Base-by-base conservation (phyloP, 2,329 filamentous ascomycete species). In the Mycocentrospora acerina region DNA sequence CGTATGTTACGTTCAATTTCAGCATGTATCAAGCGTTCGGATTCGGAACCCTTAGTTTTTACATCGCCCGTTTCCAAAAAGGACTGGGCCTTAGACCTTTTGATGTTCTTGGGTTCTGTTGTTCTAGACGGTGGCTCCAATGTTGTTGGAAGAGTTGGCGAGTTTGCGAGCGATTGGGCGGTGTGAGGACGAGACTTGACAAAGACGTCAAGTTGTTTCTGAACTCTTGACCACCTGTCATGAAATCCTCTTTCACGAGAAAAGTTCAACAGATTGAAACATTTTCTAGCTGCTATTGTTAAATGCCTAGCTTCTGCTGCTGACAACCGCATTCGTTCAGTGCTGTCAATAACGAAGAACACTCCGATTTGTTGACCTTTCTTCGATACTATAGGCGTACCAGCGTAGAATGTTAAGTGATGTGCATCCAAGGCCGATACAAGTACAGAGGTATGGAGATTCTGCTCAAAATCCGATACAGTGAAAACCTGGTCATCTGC, bases 321-420 rank as follows among this genome's bases (percentile, higher is more conserved):
- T 16, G 32, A 37, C 16, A 42, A 32, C 19, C 13, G 15, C 2
- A 18, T 16, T 17, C 45, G 33, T 24, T 27, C 25, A 11, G 19
- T 26, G 13, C 19, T n/a, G 35, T 42, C 32, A 8, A 51, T 18
- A 5, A 51, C 32, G 33, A 42, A 53, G 12, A 53, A 18, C 13
- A 37, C 39, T 11, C 47, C 49, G 30, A 53, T 51, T 8, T 34
- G 40, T 22, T 41, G 31, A 10, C 37, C 34, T 11, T 35, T 29
- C 24, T 37, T 32, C 5, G 47, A 38, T 5, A 29, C 37, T 24
- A 53, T 22, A 7, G 47, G 44, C 6, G 27, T 33, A 16, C 40
- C 43, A 28, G 40, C 42, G 17, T 42, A 49, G 26, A 49, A 44
- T 7, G 32, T 25, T 12, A 40, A 12, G 8, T 42, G 32, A 6